phyloP scores from a whole-genome alignment of 164 flowering plant species.

The Sedum album region DNA sequence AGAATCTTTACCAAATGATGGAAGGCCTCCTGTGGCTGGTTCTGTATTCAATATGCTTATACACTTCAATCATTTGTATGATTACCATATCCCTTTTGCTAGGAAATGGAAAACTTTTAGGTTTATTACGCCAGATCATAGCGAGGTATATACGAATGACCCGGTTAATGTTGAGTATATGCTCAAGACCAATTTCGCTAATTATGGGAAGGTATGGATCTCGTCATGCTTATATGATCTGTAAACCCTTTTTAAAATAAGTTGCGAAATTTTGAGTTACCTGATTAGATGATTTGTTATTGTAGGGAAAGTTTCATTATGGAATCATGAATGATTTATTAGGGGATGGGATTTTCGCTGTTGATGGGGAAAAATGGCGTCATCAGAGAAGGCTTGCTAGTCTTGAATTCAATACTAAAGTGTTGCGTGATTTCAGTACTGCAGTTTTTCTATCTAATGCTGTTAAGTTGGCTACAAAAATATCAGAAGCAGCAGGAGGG shows the following conservation, averaged over 20 bases:
- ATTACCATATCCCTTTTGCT: slow-evolving; percentile 27
- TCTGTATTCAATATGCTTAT: slow-evolving; percentile 22
- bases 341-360: slow-evolving; percentile 47
- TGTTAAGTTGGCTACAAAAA: slow-evolving; percentile 30
- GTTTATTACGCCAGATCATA: slow-evolving; percentile 19
- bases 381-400: slow-evolving; percentile 37
- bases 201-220: slow-evolving; percentile 25
- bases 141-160: slow-evolving; percentile 30
- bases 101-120: slow-evolving; percentile 23
- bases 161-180: slow-evolving; percentile 35
- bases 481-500: slow-evolving; percentile 34
- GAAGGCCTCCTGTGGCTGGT: slow-evolving; percentile 29
- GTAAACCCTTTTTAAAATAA: too few relatives aligned
- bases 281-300: neutral
- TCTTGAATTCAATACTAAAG: slow-evolving; percentile 36
- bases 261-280: too few relatives aligned
- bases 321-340: slow-evolving; percentile 31
- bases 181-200: slow-evolving; percentile 34
- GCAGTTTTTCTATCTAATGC: slow-evolving; percentile 34
- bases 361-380: slow-evolving; percentile 47
- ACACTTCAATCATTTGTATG: slow-evolving; percentile 27
- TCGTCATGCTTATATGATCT: neutral
- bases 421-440: slow-evolving; percentile 44
- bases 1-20: slow-evolving; percentile 9
- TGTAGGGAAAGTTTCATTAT: slow-evolving; percentile 24